Base-by-base conservation (phyloP, 2,329 filamentous ascomycete genomes). In the Fusarium cyanostomum region DNA sequence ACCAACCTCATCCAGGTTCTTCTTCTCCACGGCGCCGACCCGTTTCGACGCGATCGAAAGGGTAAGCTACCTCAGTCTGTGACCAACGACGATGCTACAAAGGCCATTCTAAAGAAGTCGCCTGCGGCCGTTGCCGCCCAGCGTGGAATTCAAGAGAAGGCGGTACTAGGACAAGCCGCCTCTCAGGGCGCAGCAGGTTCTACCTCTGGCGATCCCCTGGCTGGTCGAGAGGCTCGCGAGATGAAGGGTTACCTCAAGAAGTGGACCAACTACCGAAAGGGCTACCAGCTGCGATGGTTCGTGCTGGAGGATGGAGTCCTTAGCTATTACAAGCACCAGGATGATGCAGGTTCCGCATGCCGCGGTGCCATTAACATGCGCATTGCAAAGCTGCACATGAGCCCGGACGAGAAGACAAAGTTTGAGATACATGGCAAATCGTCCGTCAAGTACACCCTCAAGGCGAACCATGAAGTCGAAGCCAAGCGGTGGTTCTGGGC, bases 171-270 rank as follows among this genome's bases (percentile, higher is more conserved):
- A 2, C 92, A 91, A 62, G 82, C 81, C 16, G 82, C 84, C 8
- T 84, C 84, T 0, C 85, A 89, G 60, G 83, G 82, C 7, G 78
- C 80, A 3, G 79, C 82, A 8, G 75, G 82, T 12, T 81, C 86
- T 24, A 77, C 80, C 2, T 81, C 88, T 13, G 81, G 84, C 9
- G 85, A 91, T 65, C 81, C 86, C 16, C 75, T 88, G 56, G 91
- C 90, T 24, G 90, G 91, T 13, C 93, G 94, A 67, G 95, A 99
- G 73, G 91, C 92, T 15, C 86, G 94, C 43, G 94, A 98, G 78
- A 98, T 99, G 92, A 97, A 96, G 80, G 95, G 95, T 7, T 99
- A 98, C 75, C 82, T 99, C 54, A 98, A 97, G 80, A 99, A 99
- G 77, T 99, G 95, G 95, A 99, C 95, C 43, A 99, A 99, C 75